Conservation (phyloP, 176 grass and related monocot species). For the maize (Zea mays) region Zm-B73-REFERENCE-NAM-5.0 NC_050102.1:143070001-143070500, state of each 20-base stretch:
- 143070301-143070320: neutral
- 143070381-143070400: neutral
- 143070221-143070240: too few relatives aligned
- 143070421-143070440: neutral
- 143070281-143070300: neutral
- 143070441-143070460: neutral
- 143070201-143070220: too few relatives aligned
- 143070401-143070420: too few relatives aligned
- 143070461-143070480: neutral
- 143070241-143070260: too few relatives aligned
- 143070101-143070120: too few relatives aligned
- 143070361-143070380: neutral
- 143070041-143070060: neutral
- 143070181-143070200: too few relatives aligned
- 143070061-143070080: neutral
- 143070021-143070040: neutral
- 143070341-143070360: neutral
- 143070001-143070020: neutral
- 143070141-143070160: too few relatives aligned
- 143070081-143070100: too few relatives aligned
- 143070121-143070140: too few relatives aligned
- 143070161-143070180: too few relatives aligned
- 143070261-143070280: too few relatives aligned
- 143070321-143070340: neutral
- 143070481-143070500: neutral